A percentile compares a stretch with the other conserved stretches of the same genome.
These are phyloP conservation scores for Trichocladium antarcticum DNA, from an alignment of 495 filamentous ascomycete genomes.

Conservation along the genomic window DNA sequence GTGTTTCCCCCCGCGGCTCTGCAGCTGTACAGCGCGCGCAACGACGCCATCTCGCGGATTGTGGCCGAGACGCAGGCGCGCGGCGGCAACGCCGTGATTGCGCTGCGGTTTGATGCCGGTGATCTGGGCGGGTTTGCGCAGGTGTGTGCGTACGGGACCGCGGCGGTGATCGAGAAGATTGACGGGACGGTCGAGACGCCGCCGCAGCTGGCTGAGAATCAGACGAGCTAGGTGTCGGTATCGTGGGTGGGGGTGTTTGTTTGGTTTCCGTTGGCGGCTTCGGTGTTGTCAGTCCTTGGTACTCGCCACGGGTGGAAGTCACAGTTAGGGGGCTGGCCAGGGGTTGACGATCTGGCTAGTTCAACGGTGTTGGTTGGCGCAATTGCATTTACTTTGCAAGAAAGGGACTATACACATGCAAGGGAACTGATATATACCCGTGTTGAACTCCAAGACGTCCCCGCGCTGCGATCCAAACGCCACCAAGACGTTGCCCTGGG, in stretches of 20 bases:
- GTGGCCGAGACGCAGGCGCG: slow-evolving; percentile 46
- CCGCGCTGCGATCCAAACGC: neutral
- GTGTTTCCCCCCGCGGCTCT: too few relatives aligned
- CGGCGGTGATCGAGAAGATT: slow-evolving; percentile 41
- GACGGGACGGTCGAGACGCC: slow-evolving; percentile 13
- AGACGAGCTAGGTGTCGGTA: neutral
- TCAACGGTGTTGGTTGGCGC: neutral
- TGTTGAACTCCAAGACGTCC: slow-evolving; percentile 5
- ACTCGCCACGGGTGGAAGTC: too few relatives aligned
- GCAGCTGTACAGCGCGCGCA: slow-evolving; percentile 44
- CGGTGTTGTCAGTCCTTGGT: too few relatives aligned
- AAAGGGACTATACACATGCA: neutral
- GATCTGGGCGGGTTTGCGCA: slow-evolving; percentile 44
- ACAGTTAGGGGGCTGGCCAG: neutral
- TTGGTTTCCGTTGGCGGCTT: too few relatives aligned
- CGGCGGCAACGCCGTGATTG: slow-evolving; percentile 51
- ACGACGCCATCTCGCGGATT: slow-evolving; percentile 43
- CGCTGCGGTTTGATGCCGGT: slow-evolving; percentile 44
- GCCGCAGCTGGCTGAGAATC: slow-evolving; percentile 12
- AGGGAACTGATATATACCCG: neutral
- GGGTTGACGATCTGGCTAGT: neutral
- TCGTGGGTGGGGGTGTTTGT: neutral
- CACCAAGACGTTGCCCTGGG: too few relatives aligned
- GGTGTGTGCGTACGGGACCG: slow-evolving; percentile 50
- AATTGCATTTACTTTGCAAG: neutral